Evolutionary conservation across 352 stramenopile species (phyloP), one percentile per base, ranked within the genome.

Genomic region (Aphanomyces euteiches): DNA sequence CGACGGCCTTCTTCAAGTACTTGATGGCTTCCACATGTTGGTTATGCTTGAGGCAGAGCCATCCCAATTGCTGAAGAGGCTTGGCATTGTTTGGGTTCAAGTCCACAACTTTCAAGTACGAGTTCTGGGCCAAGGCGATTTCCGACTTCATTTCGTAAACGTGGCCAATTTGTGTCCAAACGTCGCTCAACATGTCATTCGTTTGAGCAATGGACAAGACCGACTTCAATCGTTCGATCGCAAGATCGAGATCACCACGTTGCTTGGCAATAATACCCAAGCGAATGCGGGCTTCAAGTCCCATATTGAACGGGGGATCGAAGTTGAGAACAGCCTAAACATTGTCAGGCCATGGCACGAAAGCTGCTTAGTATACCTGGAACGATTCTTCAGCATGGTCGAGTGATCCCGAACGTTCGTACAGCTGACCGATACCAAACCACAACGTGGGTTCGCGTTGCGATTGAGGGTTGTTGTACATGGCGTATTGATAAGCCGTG

Each of bases 391-490:
- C 84, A 19, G 86, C 86, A 74, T 94, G 86, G 70, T 94, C 86
- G 12, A 94, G 75, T 57, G 86, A 92, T 0, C 86, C 86, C 8
- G 90, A 82, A 41, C 86, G 86, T 69, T 94, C 86, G 72, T 94
- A 94, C 59, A 94, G 81, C 76, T 92, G 84, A 7, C 86, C 86
- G 56, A 94, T 94, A 70, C 86, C 86, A 75, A 92, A 94, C 86
- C 86, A 94, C 79, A 94, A 88, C 73, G 87, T 92, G 19, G 86
- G 84, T 66, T 94, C 86, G 72, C 91, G 90, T 74, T 94, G 84
- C 47, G 84, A 92, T 79, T 88, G 90, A 6, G 86, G 86, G 75
- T 92, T 94, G 79, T 94, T 91, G 79, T 92, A 94, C 84, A 94
- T 92, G 60, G 86, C 86, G 74, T 94, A 92, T 74, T 94, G 86